Base-by-base conservation (phyloP, 2,329 filamentous ascomycete genomes). In the Achaetomium macrosporum region DNA sequence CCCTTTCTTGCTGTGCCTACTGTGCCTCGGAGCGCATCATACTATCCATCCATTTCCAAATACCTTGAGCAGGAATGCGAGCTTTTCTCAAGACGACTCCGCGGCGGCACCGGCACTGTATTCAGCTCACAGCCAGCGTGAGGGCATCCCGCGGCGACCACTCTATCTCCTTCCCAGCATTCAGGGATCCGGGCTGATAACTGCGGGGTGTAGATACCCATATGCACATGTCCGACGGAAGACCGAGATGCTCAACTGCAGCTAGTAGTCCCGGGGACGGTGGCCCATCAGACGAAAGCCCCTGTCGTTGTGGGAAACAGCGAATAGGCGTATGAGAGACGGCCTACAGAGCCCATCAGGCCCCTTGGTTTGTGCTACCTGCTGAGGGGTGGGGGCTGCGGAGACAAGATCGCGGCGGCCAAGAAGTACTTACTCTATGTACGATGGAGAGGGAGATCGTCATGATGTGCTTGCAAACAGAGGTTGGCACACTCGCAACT, bases 391-490 rank as follows among this genome's bases (percentile, higher is more conserved):
- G 15, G 35, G 35, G 15, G 35, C 12, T 8, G 35, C 35, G 15
- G 11, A 8, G 33, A 3, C 11, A 4, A 35, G 33, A 35, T 35
- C 15, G 33, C 33, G 15, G 33, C 33, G 33, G 25, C 4, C 25
- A 25, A 25, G 25, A 25, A 25, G 25, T 25, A 25, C 25, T 25
- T n/a, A n/a, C 25, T 25, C 4, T 25, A 7, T 25, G 25, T 25
- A 25, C 25, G 25, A 25, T 25, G 25, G 25, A 25, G 25, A 25
- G 25, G 25, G 25, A n/a, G 25, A 47, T 12, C 15, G 10, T 39
- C 15, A 10, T 3, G 16, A 13, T 39, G 42, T 19, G 17, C 2
- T 5, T n/a, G 40, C 50, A 53, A 48, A 53, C 50, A 47, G 50
- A 37, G 25, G 4, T 25, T 25, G 25, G 25, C 25, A 25, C 25